These are phyloP conservation scores for Trichoderma semiorbis DNA, from an alignment of 2,329 filamentous ascomycete species.

Conservation along the genomic window DNA sequence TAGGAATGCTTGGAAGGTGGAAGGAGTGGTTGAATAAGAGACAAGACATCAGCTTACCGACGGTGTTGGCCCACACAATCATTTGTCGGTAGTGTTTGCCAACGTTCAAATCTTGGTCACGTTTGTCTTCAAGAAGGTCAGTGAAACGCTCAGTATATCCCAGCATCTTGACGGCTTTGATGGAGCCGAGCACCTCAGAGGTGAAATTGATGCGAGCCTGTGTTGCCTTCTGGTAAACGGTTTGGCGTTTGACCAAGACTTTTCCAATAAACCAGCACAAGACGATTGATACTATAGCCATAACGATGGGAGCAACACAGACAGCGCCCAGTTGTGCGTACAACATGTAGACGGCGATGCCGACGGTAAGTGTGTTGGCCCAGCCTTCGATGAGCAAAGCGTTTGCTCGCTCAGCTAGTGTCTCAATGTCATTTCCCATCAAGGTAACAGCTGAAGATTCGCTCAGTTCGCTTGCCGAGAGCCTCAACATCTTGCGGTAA, in stretches of 20 bases:
- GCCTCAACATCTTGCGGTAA: slow-evolving; percentile 30
- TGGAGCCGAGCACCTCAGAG: slow-evolving; percentile 30
- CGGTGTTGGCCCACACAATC: slow-evolving; percentile 28
- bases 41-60: slow-evolving; percentile 23
- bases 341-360: slow-evolving; percentile 32
- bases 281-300: slow-evolving; percentile 28
- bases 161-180: slow-evolving; percentile 36
- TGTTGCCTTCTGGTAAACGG: slow-evolving; percentile 31
- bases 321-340: slow-evolving; percentile 32
- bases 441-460: slow-evolving; percentile 31
- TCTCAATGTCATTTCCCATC: slow-evolving; percentile 35
- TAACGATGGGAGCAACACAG: slow-evolving; percentile 32
- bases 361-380: slow-evolving; percentile 31
- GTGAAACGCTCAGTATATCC: slow-evolving; percentile 29
- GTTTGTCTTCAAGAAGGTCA: slow-evolving; percentile 25
- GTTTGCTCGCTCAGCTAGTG: slow-evolving; percentile 27
- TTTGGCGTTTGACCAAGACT: slow-evolving; percentile 29
- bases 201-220: slow-evolving; percentile 34
- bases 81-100: slow-evolving; percentile 28
- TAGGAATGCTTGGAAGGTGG: background rate
- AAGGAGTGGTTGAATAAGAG: background rate
- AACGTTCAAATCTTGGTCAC: slow-evolving; percentile 26
- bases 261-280: slow-evolving; percentile 26
- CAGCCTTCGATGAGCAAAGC: slow-evolving; percentile 31
- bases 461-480: slow-evolving; percentile 26